phyloP scores from a whole-genome alignment of 108 stramenopile species.

The Fragilariopsis cylindrus region DNA sequence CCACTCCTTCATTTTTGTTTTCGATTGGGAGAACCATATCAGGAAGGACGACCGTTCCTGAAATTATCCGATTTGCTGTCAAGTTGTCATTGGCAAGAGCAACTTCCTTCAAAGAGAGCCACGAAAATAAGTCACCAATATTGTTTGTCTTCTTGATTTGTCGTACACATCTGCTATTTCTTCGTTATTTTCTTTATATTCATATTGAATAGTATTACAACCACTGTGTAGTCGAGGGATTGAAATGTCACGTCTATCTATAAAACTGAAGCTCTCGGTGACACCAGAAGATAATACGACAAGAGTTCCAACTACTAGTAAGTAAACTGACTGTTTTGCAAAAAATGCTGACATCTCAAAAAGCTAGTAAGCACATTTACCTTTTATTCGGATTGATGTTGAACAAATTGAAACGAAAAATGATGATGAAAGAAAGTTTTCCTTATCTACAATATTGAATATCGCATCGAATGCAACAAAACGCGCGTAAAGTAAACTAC shows the following conservation, averaged over 20 bases:
- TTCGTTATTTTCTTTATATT: neutral
- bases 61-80: neutral
- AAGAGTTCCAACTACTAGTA: neutral
- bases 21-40: neutral
- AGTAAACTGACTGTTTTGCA: neutral
- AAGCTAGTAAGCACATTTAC: too few species aligned
- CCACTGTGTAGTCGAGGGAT: neutral
- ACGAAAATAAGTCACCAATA: neutral
- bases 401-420: too few species aligned
- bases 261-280: neutral
- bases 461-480: too few species aligned
- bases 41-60: conserved; percentile 15
- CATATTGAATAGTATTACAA: too few species aligned
- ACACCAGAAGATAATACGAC: neutral
- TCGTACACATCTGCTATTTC: neutral
- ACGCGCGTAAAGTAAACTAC: too few species aligned
- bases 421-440: too few species aligned
- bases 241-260: neutral
- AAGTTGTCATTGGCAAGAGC: neutral
- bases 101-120: neutral
- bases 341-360: neutral
- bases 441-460: too few species aligned
- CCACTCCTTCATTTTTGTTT: neutral
- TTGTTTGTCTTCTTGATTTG: conserved; percentile 5
- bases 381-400: too few species aligned